A percentile compares a stretch with the other conserved stretches of the same genome.
phyloP scores from a whole-genome alignment of 495 filamentous ascomycete species.

The Xylaria bambusicola region DNA sequence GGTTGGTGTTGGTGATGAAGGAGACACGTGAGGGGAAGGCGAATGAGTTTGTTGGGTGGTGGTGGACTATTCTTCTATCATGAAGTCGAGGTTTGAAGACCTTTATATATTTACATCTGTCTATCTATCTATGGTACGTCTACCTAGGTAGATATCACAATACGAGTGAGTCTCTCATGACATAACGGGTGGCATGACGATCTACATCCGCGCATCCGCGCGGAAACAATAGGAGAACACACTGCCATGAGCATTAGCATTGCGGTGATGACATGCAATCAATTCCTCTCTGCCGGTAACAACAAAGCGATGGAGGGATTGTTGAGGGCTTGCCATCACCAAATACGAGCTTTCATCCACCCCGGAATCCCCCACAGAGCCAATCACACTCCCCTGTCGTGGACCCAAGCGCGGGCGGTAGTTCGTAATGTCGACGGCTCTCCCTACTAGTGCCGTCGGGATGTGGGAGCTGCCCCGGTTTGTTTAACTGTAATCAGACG shows the following conservation, averaged over 20 bases:
- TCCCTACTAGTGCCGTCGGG: too few relatives aligned
- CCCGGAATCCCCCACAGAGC: not conserved
- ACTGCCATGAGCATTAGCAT: too few relatives aligned
- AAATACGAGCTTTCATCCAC: slow-evolving; percentile 12
- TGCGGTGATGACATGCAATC: not conserved
- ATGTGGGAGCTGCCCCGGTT: too few relatives aligned
- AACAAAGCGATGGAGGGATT: too few relatives aligned
- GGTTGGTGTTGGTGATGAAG: not conserved
- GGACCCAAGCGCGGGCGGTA: not conserved
- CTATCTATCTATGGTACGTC: too few relatives aligned
- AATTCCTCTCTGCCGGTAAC: too few relatives aligned
- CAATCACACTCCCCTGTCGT: slow-evolving; percentile 9
- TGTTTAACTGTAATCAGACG: slow-evolving; percentile 1
- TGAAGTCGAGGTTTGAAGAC: not conserved
- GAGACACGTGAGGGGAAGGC: too few relatives aligned
- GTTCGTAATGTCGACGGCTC: not conserved
- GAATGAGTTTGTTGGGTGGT: not conserved
- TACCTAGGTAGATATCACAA: too few relatives aligned
- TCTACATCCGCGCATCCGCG: not conserved
- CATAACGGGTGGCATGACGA: slow-evolving; percentile 11
- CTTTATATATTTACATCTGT: too few relatives aligned
- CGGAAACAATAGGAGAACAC: not conserved
- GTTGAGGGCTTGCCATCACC: slow-evolving; percentile 5
- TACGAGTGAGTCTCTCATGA: too few relatives aligned
- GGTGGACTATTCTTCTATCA: not conserved